These are phyloP conservation scores for Crepidotus sp. DNA, from an alignment of 1,284 basidiomycete genomes.

Conservation along the genomic window DNA sequence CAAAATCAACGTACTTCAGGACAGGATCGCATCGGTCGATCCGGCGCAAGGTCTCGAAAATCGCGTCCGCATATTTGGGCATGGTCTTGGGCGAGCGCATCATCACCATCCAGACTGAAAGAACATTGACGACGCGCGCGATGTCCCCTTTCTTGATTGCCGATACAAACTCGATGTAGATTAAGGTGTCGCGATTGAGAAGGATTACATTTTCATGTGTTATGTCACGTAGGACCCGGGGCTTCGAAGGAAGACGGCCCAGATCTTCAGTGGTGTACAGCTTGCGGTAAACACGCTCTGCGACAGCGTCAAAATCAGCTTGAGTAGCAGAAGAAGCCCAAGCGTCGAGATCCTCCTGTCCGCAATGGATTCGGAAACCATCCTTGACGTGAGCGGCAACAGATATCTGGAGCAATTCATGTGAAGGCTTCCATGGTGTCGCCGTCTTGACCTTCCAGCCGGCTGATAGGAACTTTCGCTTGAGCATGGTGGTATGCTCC, in stretches of 20 bases:
- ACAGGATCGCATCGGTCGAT: constrained; percentile 1
- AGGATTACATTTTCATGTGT: constrained; percentile 22
- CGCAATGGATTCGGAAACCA: constrained; percentile 7
- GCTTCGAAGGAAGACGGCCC: neutral
- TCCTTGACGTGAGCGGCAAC: constrained; percentile 1
- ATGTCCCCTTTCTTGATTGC: constrained; percentile 26
- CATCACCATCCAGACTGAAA: constrained; percentile 22
- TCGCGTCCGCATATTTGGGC: constrained; percentile 26
- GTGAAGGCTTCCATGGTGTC: constrained; percentile 10
- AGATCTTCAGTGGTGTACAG: neutral
- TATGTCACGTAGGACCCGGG: constrained; percentile 11
- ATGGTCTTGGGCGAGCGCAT: constrained; percentile 24
- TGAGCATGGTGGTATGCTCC: constrained; percentile 9
- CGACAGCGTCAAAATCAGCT: constrained; percentile 1
- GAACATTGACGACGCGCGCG: constrained; percentile 22
- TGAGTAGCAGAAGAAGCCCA: neutral
- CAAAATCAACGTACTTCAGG: neutral
- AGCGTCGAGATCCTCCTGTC: neutral
- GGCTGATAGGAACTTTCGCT: constrained; percentile 9
- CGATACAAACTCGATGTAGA: constrained; percentile 19
- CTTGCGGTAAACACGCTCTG: neutral
- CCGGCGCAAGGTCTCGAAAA: constrained; percentile 20
- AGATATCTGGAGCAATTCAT: constrained; percentile 8
- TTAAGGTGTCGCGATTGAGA: constrained; percentile 23
- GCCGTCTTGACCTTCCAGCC: constrained; percentile 14